Base-by-base conservation (phyloP, 768 basidiomycete genomes). In the Agrocybe chaxingu region DNA sequence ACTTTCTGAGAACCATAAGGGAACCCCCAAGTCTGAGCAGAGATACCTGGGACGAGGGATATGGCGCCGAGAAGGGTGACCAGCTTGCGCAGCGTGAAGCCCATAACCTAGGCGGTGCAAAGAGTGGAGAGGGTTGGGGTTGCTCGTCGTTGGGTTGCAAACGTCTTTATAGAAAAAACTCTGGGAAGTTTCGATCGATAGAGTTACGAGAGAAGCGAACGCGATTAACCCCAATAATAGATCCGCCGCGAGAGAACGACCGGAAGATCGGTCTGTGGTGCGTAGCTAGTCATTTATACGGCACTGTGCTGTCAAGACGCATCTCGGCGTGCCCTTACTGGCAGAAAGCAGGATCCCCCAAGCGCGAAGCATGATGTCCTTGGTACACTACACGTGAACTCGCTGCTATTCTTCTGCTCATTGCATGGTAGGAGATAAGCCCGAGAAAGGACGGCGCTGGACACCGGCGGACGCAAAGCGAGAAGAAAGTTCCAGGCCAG, bases 1-100 rank as follows among this genome's bases (percentile, higher is more conserved):
- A 92, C 82, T 58, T 84, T 86, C 68, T 80, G 54, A 4, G 77
- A 75, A 18, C 88, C 89, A 57, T 92, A 92, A 3, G 87, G 75
- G 59, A 91, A 91, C 45, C 81, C 78, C 16, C 76, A 80, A 30
- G 64, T 66, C 63, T 54, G 50, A 58, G 61, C 63, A 65, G 35
- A 40, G 54, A 55, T 47, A 24, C 47, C 36, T 30, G 51, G 48
- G 42, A 57, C 16, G 24, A 51, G 36, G 32, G 53, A 55, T 16
- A 59, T 24, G 18, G 46, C 36, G 42, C 44, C 44, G 10, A 45
- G 9, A 18, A 32, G 35, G 40, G 48, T 47, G 29, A 45, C 46
- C 29, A 51, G 38, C 11, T 39, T 36, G 29, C 36, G 8, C 30
- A 49, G 47, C 6, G 16, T 34, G 18, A 32, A 7, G n/a, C 38